Conservation (phyloP, 352 stramenopile species). For the Globisporangium recalcitrans region DNA sequence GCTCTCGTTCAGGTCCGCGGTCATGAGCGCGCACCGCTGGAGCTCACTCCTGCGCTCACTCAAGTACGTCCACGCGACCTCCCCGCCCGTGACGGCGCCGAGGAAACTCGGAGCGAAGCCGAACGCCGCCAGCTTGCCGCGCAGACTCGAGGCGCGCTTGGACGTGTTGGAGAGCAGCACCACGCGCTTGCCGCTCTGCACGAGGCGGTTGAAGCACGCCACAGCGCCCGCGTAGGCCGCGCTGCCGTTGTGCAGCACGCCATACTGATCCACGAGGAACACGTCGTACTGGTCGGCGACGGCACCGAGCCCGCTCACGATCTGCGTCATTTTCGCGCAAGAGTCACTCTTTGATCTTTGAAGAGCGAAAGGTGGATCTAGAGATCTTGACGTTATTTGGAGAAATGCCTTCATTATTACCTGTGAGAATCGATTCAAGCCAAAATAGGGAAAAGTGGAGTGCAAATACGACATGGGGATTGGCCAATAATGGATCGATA, state of each 20-base stretch:
- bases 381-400: too few species aligned
- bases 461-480: too few species aligned
- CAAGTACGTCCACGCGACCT: conserved; percentile 44
- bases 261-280: conserved; percentile 91
- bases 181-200: conserved; percentile 55
- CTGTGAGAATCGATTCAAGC: too few species aligned
- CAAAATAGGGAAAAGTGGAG: too few species aligned
- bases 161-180: conserved; percentile 89
- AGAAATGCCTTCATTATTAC: too few species aligned
- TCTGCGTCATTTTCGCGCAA: conserved; percentile 18
- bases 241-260: conserved; percentile 89
- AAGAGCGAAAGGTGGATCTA: not conserved
- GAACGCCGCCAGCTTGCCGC: conserved; percentile 49
- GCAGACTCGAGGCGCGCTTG: conserved; percentile 45
- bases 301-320: conserved; percentile 29
- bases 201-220: conserved; percentile 56
- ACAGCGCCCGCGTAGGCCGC: conserved; percentile 54
- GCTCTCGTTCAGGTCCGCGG: conserved; percentile 26
- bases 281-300: conserved; percentile 73
- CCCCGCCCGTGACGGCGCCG: conserved; percentile 46
- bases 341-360: too few species aligned
- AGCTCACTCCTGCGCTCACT: conserved; percentile 20
- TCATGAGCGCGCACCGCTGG: conserved; percentile 37
- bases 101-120: conserved; percentile 63
- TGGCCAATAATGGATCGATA: too few species aligned